phyloP scores from a whole-genome alignment of 306 rosid species.

The Hippophae gyantsensis region DNA sequence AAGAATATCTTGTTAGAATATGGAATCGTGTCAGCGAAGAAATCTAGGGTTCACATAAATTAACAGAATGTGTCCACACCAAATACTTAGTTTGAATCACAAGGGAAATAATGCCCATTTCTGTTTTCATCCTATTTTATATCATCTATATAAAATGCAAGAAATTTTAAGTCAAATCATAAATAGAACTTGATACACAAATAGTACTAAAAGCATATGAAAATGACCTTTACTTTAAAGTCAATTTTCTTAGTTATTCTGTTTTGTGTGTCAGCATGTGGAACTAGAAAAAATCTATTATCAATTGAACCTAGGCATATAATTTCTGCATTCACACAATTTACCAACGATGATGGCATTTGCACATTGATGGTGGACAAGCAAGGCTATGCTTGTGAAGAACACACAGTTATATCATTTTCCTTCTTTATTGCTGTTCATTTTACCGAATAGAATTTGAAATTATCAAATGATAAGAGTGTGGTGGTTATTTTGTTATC shows the following conservation, averaged over 20 bases:
- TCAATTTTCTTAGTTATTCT: constrained; percentile 9
- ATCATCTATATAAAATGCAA: constrained; percentile 11
- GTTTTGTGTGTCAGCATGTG: constrained; percentile 14
- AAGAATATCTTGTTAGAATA: constrained; percentile 14
- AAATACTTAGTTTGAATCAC: constrained; percentile 22
- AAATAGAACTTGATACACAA: background rate
- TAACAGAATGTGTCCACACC: constrained; percentile 11
- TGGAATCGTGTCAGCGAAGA: constrained; percentile 17
- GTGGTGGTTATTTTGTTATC: constrained; percentile 4
- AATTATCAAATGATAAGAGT: constrained; percentile 7
- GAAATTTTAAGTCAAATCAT: background rate
- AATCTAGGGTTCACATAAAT: constrained; percentile 5
- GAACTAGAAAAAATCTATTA: constrained; percentile 18
- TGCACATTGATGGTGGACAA: constrained; percentile 36
- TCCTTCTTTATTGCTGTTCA: constrained; percentile 10
- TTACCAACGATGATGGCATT: constrained; percentile 26
- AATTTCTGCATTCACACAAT: constrained; percentile 5
- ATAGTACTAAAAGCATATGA: constrained; percentile 9
- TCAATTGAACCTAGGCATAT: constrained; percentile 1
- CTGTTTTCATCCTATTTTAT: constrained; percentile 17
- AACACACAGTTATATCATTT: constrained; percentile 28
- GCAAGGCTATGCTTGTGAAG: constrained; percentile 58
- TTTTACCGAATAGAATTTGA: constrained; percentile 13
- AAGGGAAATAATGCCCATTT: constrained; percentile 5
- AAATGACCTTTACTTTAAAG: constrained; percentile 18